phyloP scores from a whole-genome alignment of 768 basidiomycete species.

The Tubosaeta sp. region DNA sequence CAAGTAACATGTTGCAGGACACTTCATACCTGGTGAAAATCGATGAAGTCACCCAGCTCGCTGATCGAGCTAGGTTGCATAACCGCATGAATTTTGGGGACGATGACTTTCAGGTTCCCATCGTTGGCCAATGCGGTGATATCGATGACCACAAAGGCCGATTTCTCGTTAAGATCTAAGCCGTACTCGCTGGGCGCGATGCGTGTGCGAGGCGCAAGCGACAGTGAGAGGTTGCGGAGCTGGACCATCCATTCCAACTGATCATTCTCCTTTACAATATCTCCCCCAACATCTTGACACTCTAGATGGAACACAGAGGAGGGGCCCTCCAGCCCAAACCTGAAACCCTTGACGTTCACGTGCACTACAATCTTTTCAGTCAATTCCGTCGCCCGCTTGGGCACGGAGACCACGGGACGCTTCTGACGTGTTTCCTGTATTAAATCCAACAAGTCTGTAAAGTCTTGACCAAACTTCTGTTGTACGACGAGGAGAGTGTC shows the following conservation, averaged over 20 bases:
- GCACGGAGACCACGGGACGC: slow-evolving; percentile 10
- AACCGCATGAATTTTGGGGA: slow-evolving; percentile 84
- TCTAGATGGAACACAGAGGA: slow-evolving; percentile 73
- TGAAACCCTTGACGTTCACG: slow-evolving; percentile 74
- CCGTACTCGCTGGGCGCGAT: slow-evolving; percentile 32
- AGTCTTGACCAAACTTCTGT: slow-evolving; percentile 86
- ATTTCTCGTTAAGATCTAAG: slow-evolving; percentile 59
- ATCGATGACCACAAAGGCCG: slow-evolving; percentile 84
- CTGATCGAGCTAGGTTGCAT: slow-evolving; percentile 93
- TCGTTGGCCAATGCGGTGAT: slow-evolving; percentile 45
- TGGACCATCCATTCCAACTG: slow-evolving; percentile 62
- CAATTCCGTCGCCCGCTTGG: slow-evolving; percentile 13
- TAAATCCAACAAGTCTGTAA: slow-evolving; percentile 71
- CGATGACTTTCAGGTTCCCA: slow-evolving; percentile 43
- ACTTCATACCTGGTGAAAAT: slow-evolving; percentile 66
- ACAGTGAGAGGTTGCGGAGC: slow-evolving; percentile 76
- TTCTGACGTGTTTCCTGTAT: slow-evolving; percentile 55
- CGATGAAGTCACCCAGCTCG: slow-evolving; percentile 85
- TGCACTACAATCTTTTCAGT: slow-evolving; percentile 43
- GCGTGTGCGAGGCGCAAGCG: slow-evolving; percentile 61
- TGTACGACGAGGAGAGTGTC: slow-evolving; percentile 81
- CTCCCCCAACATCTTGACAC: slow-evolving; percentile 69
- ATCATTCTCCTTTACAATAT: slow-evolving; percentile 40
- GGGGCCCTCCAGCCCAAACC: slow-evolving; percentile 70
- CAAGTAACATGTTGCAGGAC: background rate